Conservation (phyloP, 805 yeast species). For the Wickerhamomyces hampshirensis region DNA sequence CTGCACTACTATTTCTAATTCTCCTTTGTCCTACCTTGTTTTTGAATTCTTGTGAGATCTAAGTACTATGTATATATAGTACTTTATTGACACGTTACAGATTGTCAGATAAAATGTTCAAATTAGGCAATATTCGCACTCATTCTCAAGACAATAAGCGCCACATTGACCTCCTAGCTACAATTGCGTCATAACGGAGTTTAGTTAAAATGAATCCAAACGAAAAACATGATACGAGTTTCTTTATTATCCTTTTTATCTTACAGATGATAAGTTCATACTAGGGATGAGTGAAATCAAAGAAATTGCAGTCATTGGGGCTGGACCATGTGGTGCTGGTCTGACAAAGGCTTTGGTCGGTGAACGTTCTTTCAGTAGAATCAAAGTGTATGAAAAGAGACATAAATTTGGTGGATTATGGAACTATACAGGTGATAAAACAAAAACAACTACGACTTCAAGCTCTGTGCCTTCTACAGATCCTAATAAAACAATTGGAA, state of each 20-base stretch:
- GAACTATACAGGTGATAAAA: slow-evolving; percentile 40
- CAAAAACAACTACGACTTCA: slow-evolving; percentile 1
- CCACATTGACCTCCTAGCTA: neutral
- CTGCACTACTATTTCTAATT: no score
- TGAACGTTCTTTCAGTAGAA: slow-evolving; percentile 40
- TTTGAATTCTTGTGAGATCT: no score
- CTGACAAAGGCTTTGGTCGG: slow-evolving; percentile 56
- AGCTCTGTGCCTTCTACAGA: slow-evolving; percentile 27
- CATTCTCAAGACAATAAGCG: neutral
- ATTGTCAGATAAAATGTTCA: neutral
- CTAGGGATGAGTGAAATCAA: slow-evolving; percentile 1
- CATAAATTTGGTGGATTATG: slow-evolving; percentile 73
- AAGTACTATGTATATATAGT: no score
- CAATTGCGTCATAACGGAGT: neutral
- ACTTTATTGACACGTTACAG: neutral
- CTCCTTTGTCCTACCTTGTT: no score
- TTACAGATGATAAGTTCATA: neutral
- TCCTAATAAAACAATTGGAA: slow-evolving; percentile 20
- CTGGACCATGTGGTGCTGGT: slow-evolving; percentile 72
- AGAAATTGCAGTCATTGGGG: slow-evolving; percentile 65
- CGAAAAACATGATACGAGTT: no score
- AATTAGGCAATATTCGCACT: no score
- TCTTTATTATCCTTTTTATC: neutral
- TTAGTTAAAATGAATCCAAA: no score
- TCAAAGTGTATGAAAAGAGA: slow-evolving; percentile 59